Evolutionary conservation across 257 asterid species (phyloP), one percentile per base, ranked within the genome.

Genomic region (Salvia hispanica): DNA sequence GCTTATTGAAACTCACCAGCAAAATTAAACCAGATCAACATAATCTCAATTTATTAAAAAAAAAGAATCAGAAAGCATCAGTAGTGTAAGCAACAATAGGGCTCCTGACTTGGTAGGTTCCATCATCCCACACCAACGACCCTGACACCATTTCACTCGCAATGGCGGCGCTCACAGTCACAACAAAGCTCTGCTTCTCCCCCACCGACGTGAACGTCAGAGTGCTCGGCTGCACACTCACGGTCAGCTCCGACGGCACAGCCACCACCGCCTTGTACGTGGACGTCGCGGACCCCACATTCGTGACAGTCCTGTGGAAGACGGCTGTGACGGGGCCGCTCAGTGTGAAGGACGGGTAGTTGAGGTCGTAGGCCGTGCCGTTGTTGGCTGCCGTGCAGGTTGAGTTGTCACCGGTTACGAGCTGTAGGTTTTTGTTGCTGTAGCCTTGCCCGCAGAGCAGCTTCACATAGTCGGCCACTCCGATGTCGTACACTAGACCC

Each of bases 391-490:
- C 9, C 13, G 86, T 55, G 73, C 95, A 86, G 18, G 87, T 75
- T 13, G 34, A 50, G 48, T 79, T 62, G 45, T 80, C 90, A 11
- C 90, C 86, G 0, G 95, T 86, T 12, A 86, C 33, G 6, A 80
- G 80, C 34, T 40, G 67, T 42, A 89, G 65, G 16, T 60, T 76
- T 51, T 77, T 68, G 66, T 64, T 61, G 70, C 58, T 76, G 64
- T 86, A 82, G 3, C 95, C 92, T 80, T 86, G 92, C 6, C 88
- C 88, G 51, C 96, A 89, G 12, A 89, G 73, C 58, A 81, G 76
- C 11, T 61, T 80, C 4, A 81, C 74, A 51, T 78, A 86, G 73
- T 89, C 95, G 2, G 72, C 64, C 61, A 70, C 87, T 2, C 57
- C 72, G n/a, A 77, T 54, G 74, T 89, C 92, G 58, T 86, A 89